phyloP scores from a whole-genome alignment of 768 basidiomycete species.

The Terana coerulea region DNA sequence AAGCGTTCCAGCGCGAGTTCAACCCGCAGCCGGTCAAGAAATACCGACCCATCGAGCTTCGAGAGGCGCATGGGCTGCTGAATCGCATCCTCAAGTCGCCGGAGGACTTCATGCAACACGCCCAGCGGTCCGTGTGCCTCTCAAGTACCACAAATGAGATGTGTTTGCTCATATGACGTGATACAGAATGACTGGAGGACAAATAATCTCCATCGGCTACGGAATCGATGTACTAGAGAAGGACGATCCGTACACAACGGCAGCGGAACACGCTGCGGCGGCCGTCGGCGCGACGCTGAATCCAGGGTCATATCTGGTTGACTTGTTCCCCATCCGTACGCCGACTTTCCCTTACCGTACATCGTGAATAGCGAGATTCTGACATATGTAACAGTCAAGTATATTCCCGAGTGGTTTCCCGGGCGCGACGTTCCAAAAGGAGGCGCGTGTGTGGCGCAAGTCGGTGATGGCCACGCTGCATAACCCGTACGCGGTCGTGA shows the following conservation, averaged over 20 bases:
- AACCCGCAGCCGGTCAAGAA: not conserved
- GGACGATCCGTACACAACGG: conserved; percentile 14
- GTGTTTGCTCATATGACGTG: not conserved
- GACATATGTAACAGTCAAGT: conserved; percentile 21
- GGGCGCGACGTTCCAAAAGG: conserved; percentile 15
- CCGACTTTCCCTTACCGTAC: not conserved
- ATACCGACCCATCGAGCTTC: not conserved
- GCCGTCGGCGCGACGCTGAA: conserved; percentile 1
- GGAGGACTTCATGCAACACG: conserved; percentile 3
- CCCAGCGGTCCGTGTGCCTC: conserved; percentile 6
- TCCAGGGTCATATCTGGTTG: conserved; percentile 14
- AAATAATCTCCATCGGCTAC: conserved; percentile 15
- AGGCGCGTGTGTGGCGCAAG: conserved; percentile 12
- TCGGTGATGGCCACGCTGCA: conserved; percentile 3
- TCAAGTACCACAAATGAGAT: not conserved
- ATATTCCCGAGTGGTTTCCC: conserved; percentile 22
- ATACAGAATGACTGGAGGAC: conserved; percentile 13
- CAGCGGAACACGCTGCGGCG: conserved; percentile 7
- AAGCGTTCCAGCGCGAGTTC: conserved; percentile 2
- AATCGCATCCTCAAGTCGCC: not conserved
- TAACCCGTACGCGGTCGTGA: conserved; percentile 14
- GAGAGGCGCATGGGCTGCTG: not conserved
- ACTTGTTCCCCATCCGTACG: conserved; percentile 9
- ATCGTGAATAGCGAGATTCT: no score
- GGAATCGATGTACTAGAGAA: conserved; percentile 13